Base-by-base conservation (phyloP, 2,329 filamentous ascomycete genomes). In the Mollisiaceae sp. region DNA sequence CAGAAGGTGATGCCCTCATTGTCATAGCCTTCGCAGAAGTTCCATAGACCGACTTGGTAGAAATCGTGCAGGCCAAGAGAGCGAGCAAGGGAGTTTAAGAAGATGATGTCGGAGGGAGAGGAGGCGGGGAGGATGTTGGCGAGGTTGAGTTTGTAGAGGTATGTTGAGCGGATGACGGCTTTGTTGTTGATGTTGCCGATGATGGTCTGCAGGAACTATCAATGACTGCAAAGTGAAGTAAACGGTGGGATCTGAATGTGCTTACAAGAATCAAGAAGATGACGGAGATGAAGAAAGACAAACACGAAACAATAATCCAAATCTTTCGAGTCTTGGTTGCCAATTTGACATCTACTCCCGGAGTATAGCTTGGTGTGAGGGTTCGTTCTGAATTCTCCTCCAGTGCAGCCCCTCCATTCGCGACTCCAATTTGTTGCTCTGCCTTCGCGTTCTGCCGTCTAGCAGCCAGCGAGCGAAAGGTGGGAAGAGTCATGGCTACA, bases 21-120 rank as follows among this genome's bases (percentile, higher is more conserved):
- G 63, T 86, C 82, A 78, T 94, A 96, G 22, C 94, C 94, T 77
- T 97, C 92, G 78, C 94, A 98, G 77, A 91, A 97, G 66, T 89
- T 90, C 94, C 94, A 98, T 47, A 97, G 80, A 6, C 94, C 94
- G 35, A 97, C 91, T 73, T 93, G 91, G 78, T 97, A 97, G 79
- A 97, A 97, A 78, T 97, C 94, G 77, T 97, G 93, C 58, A 97
- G 83, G 36, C 94, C 94, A 62, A 97, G 82, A 24, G 90, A 92
- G 60, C 92, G 89, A 4, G 93, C 93, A 70, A 97, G 93, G 55
- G 89, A 93, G 81, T 97, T 97, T 78, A 97, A 90, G 55, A 97
- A 83, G 0, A 91, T 91, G 64, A 97, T 89, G 41, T 73, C 67
- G 2, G 59, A 63, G 15, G 69, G 66, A 3, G 72, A 70, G 8